These are phyloP conservation scores for Fusarium sp. DNA, from an alignment of 2,329 filamentous ascomycete species.

Conservation along the genomic window DNA sequence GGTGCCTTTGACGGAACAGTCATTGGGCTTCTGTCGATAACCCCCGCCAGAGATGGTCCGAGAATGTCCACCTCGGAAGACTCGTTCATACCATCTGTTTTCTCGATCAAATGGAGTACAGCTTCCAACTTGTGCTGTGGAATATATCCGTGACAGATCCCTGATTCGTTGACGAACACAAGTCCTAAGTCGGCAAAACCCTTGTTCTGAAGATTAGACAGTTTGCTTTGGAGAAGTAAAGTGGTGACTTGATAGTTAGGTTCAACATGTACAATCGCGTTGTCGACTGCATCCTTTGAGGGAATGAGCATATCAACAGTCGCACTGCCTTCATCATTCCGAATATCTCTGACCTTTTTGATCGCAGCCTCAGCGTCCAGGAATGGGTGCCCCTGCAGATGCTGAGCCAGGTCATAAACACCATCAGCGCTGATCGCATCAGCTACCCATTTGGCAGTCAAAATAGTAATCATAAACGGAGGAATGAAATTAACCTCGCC, in stretches of 20 bases:
- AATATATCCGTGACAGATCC: slow-evolving; percentile 12
- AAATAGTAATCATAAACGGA: slow-evolving; percentile 24
- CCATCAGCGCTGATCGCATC: slow-evolving; percentile 33
- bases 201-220: not conserved
- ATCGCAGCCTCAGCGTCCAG: slow-evolving; percentile 21
- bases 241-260: not conserved
- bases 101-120: not conserved
- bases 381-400: slow-evolving; percentile 32
- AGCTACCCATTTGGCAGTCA: slow-evolving; percentile 35
- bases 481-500: slow-evolving; percentile 39
- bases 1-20: slow-evolving; percentile 9
- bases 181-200: slow-evolving; percentile 19
- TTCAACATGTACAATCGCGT: not conserved
- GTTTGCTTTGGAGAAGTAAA: slow-evolving; percentile 2
- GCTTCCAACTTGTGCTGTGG: slow-evolving; percentile 6
- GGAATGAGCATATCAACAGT: slow-evolving; percentile 12
- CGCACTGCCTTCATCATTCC: slow-evolving; percentile 13
- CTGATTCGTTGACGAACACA: slow-evolving; percentile 5
- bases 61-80: slow-evolving; percentile 7
- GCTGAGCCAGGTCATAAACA: slow-evolving; percentile 36
- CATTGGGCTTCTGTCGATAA: slow-evolving; percentile 13
- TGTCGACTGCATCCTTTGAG: not conserved
- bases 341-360: not conserved
- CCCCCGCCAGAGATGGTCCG: not conserved
- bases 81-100: not conserved